Base-by-base conservation (phyloP, 768 basidiomycete species). In the Cystoderma amianthinum region DNA sequence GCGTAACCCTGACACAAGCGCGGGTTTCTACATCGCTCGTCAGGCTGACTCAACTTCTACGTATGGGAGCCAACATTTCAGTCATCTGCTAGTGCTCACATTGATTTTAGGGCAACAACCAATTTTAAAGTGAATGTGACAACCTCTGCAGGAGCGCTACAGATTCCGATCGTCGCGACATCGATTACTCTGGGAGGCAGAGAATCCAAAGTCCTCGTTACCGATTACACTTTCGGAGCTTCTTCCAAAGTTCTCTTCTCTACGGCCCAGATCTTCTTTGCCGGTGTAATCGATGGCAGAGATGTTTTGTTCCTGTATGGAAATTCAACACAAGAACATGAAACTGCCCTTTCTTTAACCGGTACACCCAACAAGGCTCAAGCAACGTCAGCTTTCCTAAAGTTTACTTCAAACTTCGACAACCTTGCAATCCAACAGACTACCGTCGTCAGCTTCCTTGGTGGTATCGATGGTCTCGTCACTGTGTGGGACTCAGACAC, bases 201-300 rank as follows among this genome's bases (percentile, higher is more conserved):
- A 15, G 76, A 88, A 56, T 85, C 81, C 33, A 88, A 86, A 53
- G 65, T 88, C 18, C 62, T 90, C 21, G 67, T 85, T 11, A 78
- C 83, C 0, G 78, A 86, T 56, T 86, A 86, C 53, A 62, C 71
- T 6, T 89, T 85, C 52, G 89, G 89, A 16, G 38, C 48, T 3
- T 65, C 79, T 6, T n/a, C n/a, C n/a, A 66, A 62, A 43, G 52
- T 84, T 1, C 58, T 73, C 2, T 90, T 85, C 58, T 80, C 86
- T 4, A 89, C 87, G 1, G 83, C 86, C 0, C 71, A 76, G 43
- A 67, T 92, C 20, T 72, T 89, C 51, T 87, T 75, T 49, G 77
- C 85, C 0, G 76, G 80, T 3, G 59, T 49, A 18, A 79, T 84
- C 22, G 82, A 75, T 22, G 68, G 61, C 2, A 64, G 78, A n/a